Evolutionary conservation across 768 basidiomycete genomes (phyloP), one percentile per base, ranked within the genome.

Genomic region (Panaeolus cyanescens): DNA sequence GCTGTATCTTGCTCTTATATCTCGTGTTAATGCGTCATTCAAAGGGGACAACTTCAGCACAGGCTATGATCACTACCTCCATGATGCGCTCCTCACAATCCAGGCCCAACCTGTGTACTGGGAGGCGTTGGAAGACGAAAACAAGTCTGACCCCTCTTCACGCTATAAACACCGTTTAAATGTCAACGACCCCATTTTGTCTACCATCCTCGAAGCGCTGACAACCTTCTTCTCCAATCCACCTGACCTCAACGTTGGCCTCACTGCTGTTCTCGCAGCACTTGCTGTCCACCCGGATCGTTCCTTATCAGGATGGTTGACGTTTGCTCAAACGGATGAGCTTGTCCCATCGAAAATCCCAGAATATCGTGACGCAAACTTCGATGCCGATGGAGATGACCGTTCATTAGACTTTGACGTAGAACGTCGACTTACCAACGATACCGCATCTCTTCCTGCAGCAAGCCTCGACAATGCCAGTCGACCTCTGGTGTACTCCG

Each of bases 281-380:
- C 76, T 99, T 17, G 93, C 93, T 0, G 77, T 88, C n/a, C 92
- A 94, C 69, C 93, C 96, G 3, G 82, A 92, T 70, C 85, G 95
- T 6, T 93, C 92, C 1, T 78, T 97, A 25, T 86, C 89, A 0
- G 95, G 95, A 1, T 99, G 95, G 95, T 71, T 97, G 50, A 89
- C 93, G 1, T 92, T 92, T 69, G 81, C 80, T 12, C 62, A 76
- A 4, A 79, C 74, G 56, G 84, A 89, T 10, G 64, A 69, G 15
- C 32, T 59, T 12, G 42, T 61, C 1, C 42, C 62, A 28, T 30
- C 58, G 4, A 65, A 59, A 19, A 50, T 6, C 4, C 37, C 58
- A 42, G 40, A 20, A 8, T 65, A 62, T 55, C 63, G 61, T 22
- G 42, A 58, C 32, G 61, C 62, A 10, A 56, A 50, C 3, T 59